Conservation (phyloP, 495 filamentous ascomycete species). For the Aspergillus wentii region DNA sequence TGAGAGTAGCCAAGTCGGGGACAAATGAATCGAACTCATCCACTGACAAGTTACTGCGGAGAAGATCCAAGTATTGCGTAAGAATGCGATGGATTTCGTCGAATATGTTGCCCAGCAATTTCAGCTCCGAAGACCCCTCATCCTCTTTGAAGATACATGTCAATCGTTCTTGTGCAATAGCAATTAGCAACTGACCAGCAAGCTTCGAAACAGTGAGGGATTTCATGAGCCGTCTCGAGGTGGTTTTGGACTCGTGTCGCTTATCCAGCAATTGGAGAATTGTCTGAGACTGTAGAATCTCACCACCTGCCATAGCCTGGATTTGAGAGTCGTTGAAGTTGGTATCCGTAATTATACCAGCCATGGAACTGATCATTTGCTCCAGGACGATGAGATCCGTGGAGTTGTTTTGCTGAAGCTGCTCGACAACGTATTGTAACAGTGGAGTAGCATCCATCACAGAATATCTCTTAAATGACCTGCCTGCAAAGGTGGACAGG, state of each 20-base stretch:
- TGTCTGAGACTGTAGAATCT: conserved; percentile 70
- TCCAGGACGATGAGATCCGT: conserved; percentile 85
- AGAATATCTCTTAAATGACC: conserved; percentile 73
- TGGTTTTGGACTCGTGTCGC: conserved; percentile 61
- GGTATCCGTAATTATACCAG: conserved; percentile 77
- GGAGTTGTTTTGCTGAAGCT: conserved; percentile 73
- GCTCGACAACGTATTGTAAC: conserved; percentile 80
- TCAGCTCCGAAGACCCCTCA: conserved; percentile 65
- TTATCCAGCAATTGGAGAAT: conserved; percentile 73
- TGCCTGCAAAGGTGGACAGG: conserved; percentile 77
- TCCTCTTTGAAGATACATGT: conserved; percentile 68
- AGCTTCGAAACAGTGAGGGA: conserved; percentile 67
- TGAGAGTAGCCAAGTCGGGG: conserved; percentile 67
- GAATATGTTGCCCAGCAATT: conserved; percentile 76
- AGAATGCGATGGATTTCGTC: conserved; percentile 86
- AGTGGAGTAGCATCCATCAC: conserved; percentile 82
- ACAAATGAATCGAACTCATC: conserved; percentile 78
- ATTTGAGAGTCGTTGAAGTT: conserved; percentile 85
- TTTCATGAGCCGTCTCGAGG: conserved; percentile 72
- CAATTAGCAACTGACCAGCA: conserved; percentile 73
- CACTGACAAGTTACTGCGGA: conserved; percentile 70
- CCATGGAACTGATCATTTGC: conserved; percentile 85
- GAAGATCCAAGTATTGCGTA: conserved; percentile 81
- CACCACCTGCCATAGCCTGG: conserved; percentile 79
- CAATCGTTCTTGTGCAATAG: conserved; percentile 84